Evolutionary conservation across 768 basidiomycete species (phyloP).

Genomic region (Leccinum longicurvipes): DNA sequence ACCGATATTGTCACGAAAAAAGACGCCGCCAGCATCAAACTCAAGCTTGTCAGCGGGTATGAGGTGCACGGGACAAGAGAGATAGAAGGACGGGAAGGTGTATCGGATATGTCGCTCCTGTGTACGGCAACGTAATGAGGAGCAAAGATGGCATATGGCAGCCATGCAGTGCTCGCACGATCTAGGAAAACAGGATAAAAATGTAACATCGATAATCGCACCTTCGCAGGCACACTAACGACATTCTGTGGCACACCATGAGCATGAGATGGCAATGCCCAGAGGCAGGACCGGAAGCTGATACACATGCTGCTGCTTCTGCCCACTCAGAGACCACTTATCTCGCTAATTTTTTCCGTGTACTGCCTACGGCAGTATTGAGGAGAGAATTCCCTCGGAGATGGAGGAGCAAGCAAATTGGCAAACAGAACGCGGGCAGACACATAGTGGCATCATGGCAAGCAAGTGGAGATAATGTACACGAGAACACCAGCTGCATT

Average conservation of each 20-base stretch:
- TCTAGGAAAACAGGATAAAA: conserved; percentile 12
- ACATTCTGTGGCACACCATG: conserved; percentile 5
- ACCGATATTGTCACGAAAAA: background rate
- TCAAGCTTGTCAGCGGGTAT: conserved; percentile 14
- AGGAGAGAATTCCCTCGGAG: conserved; percentile 19
- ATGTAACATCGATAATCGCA: conserved; percentile 12
- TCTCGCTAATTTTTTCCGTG: conserved; percentile 20
- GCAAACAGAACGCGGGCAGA: background rate
- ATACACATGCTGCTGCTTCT: conserved; percentile 25
- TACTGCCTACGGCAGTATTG: conserved; percentile 7
- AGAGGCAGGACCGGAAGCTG: conserved; percentile 25
- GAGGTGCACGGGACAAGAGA: conserved; percentile 2
- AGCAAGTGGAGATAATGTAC: conserved; percentile 5
- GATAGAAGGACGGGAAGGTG: conserved; percentile 10
- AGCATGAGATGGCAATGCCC: conserved; percentile 21
- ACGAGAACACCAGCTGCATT: conserved; percentile 2
- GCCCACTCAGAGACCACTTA: conserved; percentile 28
- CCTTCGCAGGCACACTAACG: conserved; percentile 14
- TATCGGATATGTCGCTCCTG: conserved; percentile 8
- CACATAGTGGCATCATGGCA: background rate
- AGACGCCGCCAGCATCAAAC: conserved; percentile 12
- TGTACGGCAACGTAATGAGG: conserved; percentile 23
- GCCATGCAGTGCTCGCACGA: conserved; percentile 17
- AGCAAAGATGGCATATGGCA: conserved; percentile 22
- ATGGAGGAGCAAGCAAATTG: conserved; percentile 7